Percentiles rank a stretch among this genome's conserved stretches.
These are phyloP conservation scores for Euphrasia confusa DNA, from an alignment of 257 asterid species.

Conservation along the genomic window DNA sequence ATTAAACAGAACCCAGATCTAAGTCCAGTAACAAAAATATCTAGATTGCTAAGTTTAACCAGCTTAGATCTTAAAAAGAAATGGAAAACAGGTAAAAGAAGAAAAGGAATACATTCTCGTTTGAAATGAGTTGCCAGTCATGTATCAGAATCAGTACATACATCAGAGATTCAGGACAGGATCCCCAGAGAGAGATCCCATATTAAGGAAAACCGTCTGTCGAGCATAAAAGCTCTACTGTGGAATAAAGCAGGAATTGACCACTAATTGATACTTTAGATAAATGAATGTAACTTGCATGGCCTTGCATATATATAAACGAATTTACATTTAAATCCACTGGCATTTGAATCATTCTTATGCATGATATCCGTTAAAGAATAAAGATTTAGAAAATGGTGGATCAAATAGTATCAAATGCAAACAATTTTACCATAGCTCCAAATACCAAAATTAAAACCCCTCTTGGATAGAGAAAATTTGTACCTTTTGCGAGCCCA, in stretches of 20 bases:
- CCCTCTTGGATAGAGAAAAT: slow-evolving; percentile 1
- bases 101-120: no score
- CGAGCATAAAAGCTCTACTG: not conserved
- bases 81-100: no score
- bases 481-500: slow-evolving; percentile 70
- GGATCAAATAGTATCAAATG: not conserved
- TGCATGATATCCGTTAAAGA: no score
- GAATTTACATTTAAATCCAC: not conserved
- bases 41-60: no score
- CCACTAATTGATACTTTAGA: not conserved
- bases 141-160: no score
- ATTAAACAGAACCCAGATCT: no score
- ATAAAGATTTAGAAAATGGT: no score
- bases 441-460: slow-evolving; percentile 13
- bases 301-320: not conserved
- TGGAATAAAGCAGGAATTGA: not conserved
- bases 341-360: not conserved
- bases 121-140: no score
- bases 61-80: no score
- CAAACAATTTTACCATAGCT: slow-evolving; percentile 3
- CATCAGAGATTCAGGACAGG: no score
- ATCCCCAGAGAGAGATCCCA: not conserved
- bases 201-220: not conserved
- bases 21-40: no score
- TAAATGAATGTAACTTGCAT: slow-evolving; percentile 1